Conservation (phyloP, 495 filamentous ascomycete genomes). For the Daldinia bambusicola region DNA sequence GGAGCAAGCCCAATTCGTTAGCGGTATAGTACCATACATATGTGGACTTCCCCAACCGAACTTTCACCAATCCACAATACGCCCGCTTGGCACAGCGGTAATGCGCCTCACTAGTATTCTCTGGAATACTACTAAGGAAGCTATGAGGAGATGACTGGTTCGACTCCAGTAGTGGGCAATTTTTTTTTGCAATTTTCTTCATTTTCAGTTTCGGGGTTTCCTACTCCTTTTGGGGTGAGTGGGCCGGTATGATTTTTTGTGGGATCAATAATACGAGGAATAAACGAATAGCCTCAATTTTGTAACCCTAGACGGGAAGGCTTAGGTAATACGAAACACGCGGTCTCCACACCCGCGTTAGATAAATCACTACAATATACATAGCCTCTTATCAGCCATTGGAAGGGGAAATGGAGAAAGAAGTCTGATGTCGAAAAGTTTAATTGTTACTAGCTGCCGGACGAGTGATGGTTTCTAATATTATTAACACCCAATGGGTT, state of each 20-base stretch:
- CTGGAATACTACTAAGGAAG: conserved; percentile 14
- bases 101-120: conserved; percentile 35
- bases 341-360: background rate
- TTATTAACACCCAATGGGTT: too few relatives aligned
- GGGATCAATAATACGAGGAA: conserved; percentile 4
- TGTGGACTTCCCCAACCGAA: background rate
- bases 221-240: background rate
- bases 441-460: too few relatives aligned
- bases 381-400: too few relatives aligned
- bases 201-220: background rate
- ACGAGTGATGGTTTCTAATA: too few relatives aligned
- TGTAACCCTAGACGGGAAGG: background rate
- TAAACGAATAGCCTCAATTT: conserved; percentile 2
- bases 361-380: too few relatives aligned
- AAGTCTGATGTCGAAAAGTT: too few relatives aligned
- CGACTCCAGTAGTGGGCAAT: conserved; percentile 36
- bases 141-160: conserved; percentile 39
- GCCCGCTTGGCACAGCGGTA: conserved; percentile 37
- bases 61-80: conserved; percentile 4
- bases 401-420: background rate
- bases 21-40: conserved; percentile 2
- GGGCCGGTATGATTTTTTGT: background rate
- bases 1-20: background rate
- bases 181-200: background rate
- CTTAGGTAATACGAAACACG: background rate